Conservation (phyloP, 1,139 yeast genomes). For the Blastobotrys apis region DNA sequence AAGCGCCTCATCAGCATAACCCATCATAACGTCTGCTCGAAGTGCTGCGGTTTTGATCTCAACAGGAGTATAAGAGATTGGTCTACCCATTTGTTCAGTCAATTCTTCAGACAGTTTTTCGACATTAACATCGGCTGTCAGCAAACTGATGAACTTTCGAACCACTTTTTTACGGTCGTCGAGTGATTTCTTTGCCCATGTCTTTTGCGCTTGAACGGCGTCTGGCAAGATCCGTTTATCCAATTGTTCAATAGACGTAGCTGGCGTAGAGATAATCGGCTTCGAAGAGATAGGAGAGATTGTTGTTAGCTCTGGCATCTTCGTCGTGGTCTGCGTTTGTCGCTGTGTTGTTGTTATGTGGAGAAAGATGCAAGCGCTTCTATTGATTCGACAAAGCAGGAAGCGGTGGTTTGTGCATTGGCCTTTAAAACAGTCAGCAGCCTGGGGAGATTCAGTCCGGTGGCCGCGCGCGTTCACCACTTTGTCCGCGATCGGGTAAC, state of each 20-base stretch:
- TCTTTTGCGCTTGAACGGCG: slow-evolving; percentile 31
- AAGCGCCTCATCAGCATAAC: slow-evolving; percentile 35
- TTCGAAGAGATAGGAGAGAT: slow-evolving; percentile 33
- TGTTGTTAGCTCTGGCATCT: slow-evolving; percentile 28
- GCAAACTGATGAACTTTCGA: slow-evolving; percentile 29
- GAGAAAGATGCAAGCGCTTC: no score
- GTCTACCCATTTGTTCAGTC: slow-evolving; percentile 39
- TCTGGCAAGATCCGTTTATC: slow-evolving; percentile 24
- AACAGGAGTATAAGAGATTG: slow-evolving; percentile 34
- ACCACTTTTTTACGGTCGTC: slow-evolving; percentile 33
- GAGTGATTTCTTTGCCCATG: slow-evolving; percentile 30
- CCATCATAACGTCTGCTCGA: slow-evolving; percentile 32
- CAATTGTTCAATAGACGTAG: slow-evolving; percentile 28
- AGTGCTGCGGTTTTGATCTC: slow-evolving; percentile 35
- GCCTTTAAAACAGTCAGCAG: no score
- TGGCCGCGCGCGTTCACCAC: no score
- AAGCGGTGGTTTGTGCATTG: no score
- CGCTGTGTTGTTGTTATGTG: background rate
- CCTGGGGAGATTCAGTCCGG: no score
- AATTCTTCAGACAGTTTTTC: slow-evolving; percentile 30
- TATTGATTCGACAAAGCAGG: no score
- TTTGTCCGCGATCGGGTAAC: no score
- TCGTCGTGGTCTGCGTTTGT: no score
- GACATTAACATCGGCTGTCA: slow-evolving; percentile 27
- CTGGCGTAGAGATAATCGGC: slow-evolving; percentile 29